A percentile compares a stretch with the other conserved stretches of the same genome.
Evolutionary conservation across 768 basidiomycete genomes (phyloP).

Genomic region (Tylopilus felleus): DNA sequence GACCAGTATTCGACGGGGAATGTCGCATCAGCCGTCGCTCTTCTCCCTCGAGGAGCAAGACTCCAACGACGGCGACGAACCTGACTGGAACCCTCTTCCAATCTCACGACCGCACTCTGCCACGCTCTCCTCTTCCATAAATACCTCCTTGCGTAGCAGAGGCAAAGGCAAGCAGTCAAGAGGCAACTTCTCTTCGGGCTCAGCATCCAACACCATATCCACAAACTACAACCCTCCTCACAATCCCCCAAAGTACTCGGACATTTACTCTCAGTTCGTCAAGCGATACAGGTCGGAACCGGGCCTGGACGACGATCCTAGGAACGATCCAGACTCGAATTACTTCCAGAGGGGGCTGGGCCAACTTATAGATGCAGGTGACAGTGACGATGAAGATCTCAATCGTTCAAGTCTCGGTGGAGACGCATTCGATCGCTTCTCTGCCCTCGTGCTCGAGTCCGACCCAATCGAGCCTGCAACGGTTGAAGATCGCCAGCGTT

Average conservation of each 20-base stretch:
- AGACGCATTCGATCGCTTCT: constrained; percentile 50
- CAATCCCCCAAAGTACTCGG: constrained; percentile 43
- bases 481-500: constrained; percentile 70
- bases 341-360: constrained; percentile 74
- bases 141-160: constrained; percentile 29
- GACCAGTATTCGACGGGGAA: constrained; percentile 25
- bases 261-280: constrained; percentile 79
- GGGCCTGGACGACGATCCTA: constrained; percentile 62
- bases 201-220: constrained; percentile 27
- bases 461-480: constrained; percentile 67
- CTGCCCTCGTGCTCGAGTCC: constrained; percentile 53
- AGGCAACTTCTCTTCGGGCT: constrained; percentile 27
- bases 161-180: constrained; percentile 33
- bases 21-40: constrained; percentile 58
- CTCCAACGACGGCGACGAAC: constrained; percentile 43
- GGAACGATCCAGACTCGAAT: constrained; percentile 80
- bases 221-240: constrained; percentile 30
- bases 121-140: constrained; percentile 29
- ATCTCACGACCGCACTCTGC: constrained; percentile 26
- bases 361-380: constrained; percentile 63
- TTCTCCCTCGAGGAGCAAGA: constrained; percentile 63
- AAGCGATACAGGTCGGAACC: constrained; percentile 66
- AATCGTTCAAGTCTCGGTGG: constrained; percentile 39
- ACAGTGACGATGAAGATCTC: constrained; percentile 74
- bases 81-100: constrained; percentile 41